A percentile compares a stretch with the other conserved stretches of the same genome.
These are phyloP conservation scores for Alternaria sp. DNA, from an alignment of 2,329 filamentous ascomycete species.

Conservation along the genomic window DNA sequence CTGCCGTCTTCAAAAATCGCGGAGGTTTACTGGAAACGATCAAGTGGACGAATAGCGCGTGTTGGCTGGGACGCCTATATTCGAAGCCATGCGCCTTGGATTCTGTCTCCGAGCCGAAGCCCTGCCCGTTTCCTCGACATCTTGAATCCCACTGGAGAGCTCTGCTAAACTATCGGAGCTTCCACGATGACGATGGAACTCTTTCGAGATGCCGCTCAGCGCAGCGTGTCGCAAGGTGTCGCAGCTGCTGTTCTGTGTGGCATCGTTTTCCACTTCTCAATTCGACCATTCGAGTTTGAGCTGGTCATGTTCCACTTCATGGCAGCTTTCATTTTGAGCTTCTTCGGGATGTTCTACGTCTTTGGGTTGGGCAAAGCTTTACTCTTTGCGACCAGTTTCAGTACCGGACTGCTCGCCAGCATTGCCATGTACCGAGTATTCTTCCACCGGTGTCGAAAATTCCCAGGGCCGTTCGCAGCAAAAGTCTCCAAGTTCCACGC, in stretches of 20 bases:
- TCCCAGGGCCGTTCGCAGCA: conserved; percentile 31
- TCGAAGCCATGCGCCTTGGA: neutral
- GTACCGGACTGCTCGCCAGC: conserved; percentile 19
- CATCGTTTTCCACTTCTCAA: conserved; percentile 25
- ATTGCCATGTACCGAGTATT: conserved; percentile 32
- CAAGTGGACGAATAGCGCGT: neutral
- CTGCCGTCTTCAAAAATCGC: neutral
- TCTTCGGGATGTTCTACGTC: conserved; percentile 15
- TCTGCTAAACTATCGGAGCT: neutral
- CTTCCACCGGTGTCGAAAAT: conserved; percentile 32
- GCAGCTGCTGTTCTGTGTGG: conserved; percentile 17
- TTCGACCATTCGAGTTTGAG: conserved; percentile 30
- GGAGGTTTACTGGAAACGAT: neutral
- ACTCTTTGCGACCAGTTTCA: conserved; percentile 15
- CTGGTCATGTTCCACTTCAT: conserved; percentile 34
- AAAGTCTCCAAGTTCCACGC: conserved; percentile 38
- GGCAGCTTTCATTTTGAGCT: conserved; percentile 10
- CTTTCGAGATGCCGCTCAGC: conserved; percentile 1
- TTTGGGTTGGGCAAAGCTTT: conserved; percentile 12
- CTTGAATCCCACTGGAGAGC: neutral
- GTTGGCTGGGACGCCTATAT: neutral
- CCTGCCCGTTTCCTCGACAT: neutral
- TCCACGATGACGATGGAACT: neutral
- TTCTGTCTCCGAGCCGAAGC: neutral
- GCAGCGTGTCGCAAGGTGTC: neutral